phyloP scores from a whole-genome alignment of 345 rosid species.

The Physaria fendleri region DNA sequence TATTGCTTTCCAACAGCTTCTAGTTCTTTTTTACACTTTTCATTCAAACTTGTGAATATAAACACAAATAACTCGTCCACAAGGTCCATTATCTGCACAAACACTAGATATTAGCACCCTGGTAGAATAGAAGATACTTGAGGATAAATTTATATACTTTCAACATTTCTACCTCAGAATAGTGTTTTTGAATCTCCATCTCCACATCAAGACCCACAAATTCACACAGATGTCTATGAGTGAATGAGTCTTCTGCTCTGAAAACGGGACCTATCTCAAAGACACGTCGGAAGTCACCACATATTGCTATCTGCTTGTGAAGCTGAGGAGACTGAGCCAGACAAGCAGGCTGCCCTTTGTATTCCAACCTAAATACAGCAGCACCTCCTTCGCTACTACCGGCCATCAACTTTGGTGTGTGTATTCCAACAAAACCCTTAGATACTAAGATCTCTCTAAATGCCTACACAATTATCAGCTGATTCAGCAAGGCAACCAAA shows the following conservation, averaged over 20 bases:
- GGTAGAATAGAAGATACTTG: background rate
- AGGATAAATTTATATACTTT: background rate
- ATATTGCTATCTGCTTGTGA: conserved; percentile 72
- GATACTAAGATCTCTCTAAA: conserved; percentile 50
- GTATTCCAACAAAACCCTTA: conserved; percentile 53
- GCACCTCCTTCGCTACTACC: conserved; percentile 88
- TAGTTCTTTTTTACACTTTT: conserved; percentile 55
- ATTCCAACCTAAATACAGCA: conserved; percentile 70
- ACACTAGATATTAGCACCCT: background rate
- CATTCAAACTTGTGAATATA: conserved; percentile 60
- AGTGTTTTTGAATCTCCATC: conserved; percentile 62
- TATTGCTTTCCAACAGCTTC: conserved; percentile 65
- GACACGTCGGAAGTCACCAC: conserved; percentile 59
- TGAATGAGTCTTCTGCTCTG: conserved; percentile 74
- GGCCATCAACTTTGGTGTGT: conserved; percentile 63
- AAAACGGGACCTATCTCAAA: conserved; percentile 81
- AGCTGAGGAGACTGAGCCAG: conserved; percentile 85
- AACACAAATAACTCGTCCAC: conserved; percentile 52
- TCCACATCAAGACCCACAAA: conserved; percentile 78
- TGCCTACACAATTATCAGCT: conserved; percentile 30
- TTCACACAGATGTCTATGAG: conserved; percentile 72
- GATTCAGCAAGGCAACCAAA: background rate
- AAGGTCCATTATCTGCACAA: conserved; percentile 61
- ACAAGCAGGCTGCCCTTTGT: conserved; percentile 69
- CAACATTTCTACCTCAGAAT: conserved; percentile 21